Conservation (phyloP, 2,329 filamentous ascomycete species). For the Sporothrix luriei region DNA sequence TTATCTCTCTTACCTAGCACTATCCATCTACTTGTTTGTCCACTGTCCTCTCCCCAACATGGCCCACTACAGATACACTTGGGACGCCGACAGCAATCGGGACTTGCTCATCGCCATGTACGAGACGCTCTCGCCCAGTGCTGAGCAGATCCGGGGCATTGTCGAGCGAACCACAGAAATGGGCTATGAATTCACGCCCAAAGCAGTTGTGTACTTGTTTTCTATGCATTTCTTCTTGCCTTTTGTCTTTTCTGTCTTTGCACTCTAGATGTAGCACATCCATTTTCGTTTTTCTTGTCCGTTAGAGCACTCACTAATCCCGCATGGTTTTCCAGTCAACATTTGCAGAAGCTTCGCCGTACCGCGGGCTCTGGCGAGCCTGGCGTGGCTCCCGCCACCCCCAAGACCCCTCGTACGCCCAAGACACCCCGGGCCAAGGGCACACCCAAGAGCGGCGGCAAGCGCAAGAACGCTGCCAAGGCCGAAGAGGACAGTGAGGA, state of each 20-base stretch:
- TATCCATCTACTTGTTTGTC: no score
- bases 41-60: constrained; percentile 1
- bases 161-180: constrained; percentile 36
- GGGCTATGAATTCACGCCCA: constrained; percentile 39
- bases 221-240: neutral
- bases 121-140: constrained; percentile 37
- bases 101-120: constrained; percentile 40
- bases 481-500: constrained; percentile 28
- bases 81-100: constrained; percentile 40
- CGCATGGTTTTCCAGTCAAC: constrained; percentile 40
- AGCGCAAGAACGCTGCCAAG: constrained; percentile 30
- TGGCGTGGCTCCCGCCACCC: constrained; percentile 30
- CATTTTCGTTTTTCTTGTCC: neutral
- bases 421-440: constrained; percentile 33
- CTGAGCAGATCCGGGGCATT: constrained; percentile 38
- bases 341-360: constrained; percentile 44
- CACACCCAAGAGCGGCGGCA: constrained; percentile 26
- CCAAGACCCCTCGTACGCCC: constrained; percentile 22
- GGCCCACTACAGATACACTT: constrained; percentile 33
- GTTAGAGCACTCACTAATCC: neutral
- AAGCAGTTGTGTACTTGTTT: constrained; percentile 40
- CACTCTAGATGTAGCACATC: neutral
- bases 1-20: neutral
- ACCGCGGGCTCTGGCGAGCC: constrained; percentile 36
- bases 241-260: neutral